Conservation (phyloP, 75 land plant species). For the Ceratopteris richardii region DNA sequence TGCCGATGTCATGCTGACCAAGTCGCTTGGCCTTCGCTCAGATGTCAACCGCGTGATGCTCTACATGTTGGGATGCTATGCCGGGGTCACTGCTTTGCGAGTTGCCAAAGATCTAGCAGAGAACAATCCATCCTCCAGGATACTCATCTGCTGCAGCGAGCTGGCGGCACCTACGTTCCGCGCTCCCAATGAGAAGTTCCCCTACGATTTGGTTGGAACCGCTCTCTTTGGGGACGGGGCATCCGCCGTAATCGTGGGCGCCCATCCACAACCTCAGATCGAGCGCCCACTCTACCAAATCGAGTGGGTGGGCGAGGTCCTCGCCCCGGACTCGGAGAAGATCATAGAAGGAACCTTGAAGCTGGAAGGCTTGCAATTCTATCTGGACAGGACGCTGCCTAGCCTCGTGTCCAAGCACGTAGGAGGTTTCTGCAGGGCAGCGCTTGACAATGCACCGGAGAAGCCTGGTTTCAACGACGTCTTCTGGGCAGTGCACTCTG, state of each 20-base stretch:
- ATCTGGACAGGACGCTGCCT: not conserved
- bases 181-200: constrained; percentile 4
- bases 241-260: constrained; percentile 10
- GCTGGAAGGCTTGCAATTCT: constrained; percentile 2
- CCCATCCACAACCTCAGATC: not conserved
- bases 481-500: constrained; percentile 24
- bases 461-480: constrained; percentile 8
- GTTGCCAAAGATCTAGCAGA: constrained; percentile 17
- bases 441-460: not conserved
- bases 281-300: constrained; percentile 14
- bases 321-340: constrained; percentile 6
- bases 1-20: constrained; percentile 5
- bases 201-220: constrained; percentile 1
- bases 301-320: not conserved
- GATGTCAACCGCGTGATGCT: constrained; percentile 7
- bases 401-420: not conserved
- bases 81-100: not conserved
- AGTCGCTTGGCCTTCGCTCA: not conserved
- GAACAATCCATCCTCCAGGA: constrained; percentile 10
- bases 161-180: constrained; percentile 4
- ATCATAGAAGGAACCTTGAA: not conserved
- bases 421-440: not conserved
- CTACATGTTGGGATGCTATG: constrained; percentile 3
- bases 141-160: constrained; percentile 11
- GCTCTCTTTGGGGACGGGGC: constrained; percentile 17